These are phyloP conservation scores for Claviceps sp. DNA, from an alignment of 2,329 filamentous ascomycete genomes.

Conservation along the genomic window DNA sequence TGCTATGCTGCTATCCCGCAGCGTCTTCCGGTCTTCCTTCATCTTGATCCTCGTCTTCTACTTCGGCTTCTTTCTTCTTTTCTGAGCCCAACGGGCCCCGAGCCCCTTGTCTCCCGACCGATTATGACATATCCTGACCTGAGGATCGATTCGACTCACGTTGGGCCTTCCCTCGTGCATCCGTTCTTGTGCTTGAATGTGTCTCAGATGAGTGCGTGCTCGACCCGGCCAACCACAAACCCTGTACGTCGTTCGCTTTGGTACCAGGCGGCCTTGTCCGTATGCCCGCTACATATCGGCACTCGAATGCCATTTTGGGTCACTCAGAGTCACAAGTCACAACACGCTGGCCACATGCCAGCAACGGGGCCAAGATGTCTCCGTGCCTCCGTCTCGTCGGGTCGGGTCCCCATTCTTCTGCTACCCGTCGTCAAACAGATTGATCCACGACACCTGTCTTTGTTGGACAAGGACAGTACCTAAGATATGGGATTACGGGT, in stretches of 20 bases:
- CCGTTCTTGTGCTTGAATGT: conserved; percentile 10
- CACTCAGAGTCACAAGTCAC: not conserved
- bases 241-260: conserved; percentile 5
- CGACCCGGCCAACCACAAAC: conserved; percentile 7
- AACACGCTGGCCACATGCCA: not conserved
- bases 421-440: not conserved
- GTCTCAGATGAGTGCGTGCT: conserved; percentile 13
- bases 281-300: conserved; percentile 3
- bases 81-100: not conserved
- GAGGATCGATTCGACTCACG: not conserved
- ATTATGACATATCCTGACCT: not conserved
- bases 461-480: conserved; percentile 24
- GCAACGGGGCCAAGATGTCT: conserved; percentile 3
- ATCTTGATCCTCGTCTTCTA: not conserved
- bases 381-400: conserved; percentile 9
- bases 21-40: not conserved
- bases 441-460: conserved; percentile 5
- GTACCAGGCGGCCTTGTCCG: conserved; percentile 3
- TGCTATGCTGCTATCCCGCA: not conserved
- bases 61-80: not conserved
- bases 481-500: too few relatives aligned
- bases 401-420: not conserved
- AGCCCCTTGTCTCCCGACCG: not conserved
- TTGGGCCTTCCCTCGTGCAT: conserved; percentile 5
- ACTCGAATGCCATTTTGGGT: conserved; percentile 3